phyloP scores from a whole-genome alignment of 352 stramenopile species.

The Pythium chondricola region DNA sequence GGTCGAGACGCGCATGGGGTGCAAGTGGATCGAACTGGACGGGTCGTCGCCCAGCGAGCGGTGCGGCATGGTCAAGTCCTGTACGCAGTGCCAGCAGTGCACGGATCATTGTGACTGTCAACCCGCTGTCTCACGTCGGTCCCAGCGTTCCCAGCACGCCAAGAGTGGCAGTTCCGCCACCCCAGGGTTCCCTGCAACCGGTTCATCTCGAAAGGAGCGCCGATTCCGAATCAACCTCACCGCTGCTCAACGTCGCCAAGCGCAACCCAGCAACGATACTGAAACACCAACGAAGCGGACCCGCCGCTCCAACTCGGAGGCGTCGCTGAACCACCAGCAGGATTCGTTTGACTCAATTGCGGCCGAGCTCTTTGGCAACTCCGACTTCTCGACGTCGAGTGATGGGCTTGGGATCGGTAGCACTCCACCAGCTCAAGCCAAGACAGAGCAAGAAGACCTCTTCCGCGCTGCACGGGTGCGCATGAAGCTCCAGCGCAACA shows the following conservation, averaged over 20 bases:
- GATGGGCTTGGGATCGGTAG: slow-evolving; percentile 12
- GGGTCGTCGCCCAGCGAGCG: slow-evolving; percentile 7
- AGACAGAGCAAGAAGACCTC: slow-evolving; percentile 71
- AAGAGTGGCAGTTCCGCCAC: neutral
- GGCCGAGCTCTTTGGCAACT: too few relatives aligned
- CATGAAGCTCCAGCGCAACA: slow-evolving; percentile 72
- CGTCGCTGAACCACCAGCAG: slow-evolving; percentile 1
- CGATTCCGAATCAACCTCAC: slow-evolving; percentile 35
- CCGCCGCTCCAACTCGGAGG: slow-evolving; percentile 24
- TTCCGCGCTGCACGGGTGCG: slow-evolving; percentile 67
- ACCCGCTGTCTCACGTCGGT: neutral
- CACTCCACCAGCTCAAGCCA: slow-evolving; percentile 22
- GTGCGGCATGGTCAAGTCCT: slow-evolving; percentile 20
- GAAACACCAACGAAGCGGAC: slow-evolving; percentile 11
- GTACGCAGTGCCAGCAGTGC: slow-evolving; percentile 19
- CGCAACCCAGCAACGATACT: neutral
- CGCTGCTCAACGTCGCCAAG: slow-evolving; percentile 20
- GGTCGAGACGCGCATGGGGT: slow-evolving; percentile 54
- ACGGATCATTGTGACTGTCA: slow-evolving; percentile 16
- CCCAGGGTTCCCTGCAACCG: slow-evolving; percentile 16
- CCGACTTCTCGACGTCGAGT: too few relatives aligned
- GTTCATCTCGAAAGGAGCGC: slow-evolving; percentile 22
- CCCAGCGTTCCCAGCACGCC: neutral
- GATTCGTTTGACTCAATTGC: slow-evolving; percentile 2
- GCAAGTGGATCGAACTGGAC: slow-evolving; percentile 43